Conservation (phyloP, 495 filamentous ascomycete genomes). For the Xylaria nigripes region DNA sequence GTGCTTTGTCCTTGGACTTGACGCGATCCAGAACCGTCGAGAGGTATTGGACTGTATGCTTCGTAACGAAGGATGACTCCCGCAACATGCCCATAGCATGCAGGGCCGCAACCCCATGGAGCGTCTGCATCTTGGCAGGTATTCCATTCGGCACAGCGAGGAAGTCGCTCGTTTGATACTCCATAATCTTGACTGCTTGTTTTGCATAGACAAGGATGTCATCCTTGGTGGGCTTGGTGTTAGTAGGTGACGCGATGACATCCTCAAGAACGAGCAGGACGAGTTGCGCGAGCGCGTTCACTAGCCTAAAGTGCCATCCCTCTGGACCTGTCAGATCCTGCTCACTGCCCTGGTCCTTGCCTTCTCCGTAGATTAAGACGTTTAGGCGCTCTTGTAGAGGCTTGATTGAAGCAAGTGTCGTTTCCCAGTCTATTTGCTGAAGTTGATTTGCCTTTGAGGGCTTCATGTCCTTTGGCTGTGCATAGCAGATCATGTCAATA, state of each 20-base stretch:
- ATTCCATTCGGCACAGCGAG: conserved; percentile 11
- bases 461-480: conserved; percentile 37
- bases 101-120: conserved; percentile 18
- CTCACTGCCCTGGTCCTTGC: neutral
- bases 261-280: conserved; percentile 12
- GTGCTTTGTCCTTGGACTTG: conserved; percentile 30
- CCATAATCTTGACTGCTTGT: conserved; percentile 14
- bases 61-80: conserved; percentile 30
- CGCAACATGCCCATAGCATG: conserved; percentile 32
- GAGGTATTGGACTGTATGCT: conserved; percentile 28
- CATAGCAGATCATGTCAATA: conserved; percentile 33
- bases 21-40: conserved; percentile 28
- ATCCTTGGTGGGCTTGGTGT: conserved; percentile 6
- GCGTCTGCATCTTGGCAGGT: conserved; percentile 14
- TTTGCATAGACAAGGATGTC: neutral
- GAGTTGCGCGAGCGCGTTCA: conserved; percentile 16
- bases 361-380: conserved; percentile 19
- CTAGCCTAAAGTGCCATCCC: conserved; percentile 8
- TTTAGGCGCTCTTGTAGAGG: conserved; percentile 28
- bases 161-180: conserved; percentile 19
- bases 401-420: conserved; percentile 21
- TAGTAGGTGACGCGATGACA: neutral
- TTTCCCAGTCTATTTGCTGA: conserved; percentile 29
- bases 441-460: conserved; percentile 26
- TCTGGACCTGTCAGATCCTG: conserved; percentile 18